Conservation (phyloP, 495 filamentous ascomycete genomes). For the Hypoxylon fuscum region DNA sequence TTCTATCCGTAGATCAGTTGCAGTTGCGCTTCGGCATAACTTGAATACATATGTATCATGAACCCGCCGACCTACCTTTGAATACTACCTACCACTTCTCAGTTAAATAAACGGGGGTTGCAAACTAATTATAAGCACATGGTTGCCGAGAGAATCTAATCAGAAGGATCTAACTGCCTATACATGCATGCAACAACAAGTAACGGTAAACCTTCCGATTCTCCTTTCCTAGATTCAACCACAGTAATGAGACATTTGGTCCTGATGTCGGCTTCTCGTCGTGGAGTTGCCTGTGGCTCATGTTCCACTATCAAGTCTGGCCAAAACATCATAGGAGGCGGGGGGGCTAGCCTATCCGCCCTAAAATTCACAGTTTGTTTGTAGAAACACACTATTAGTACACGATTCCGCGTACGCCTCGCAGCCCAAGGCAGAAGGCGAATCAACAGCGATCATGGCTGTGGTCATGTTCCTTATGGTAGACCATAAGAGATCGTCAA, state of each 20-base stretch:
- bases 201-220: slow-evolving; percentile 15
- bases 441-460: neutral
- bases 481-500: slow-evolving; percentile 3
- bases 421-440: neutral
- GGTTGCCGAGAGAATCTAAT: slow-evolving; percentile 5
- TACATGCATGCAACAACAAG: slow-evolving; percentile 15
- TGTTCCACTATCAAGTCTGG: slow-evolving; percentile 6
- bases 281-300: slow-evolving; percentile 19
- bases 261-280: slow-evolving; percentile 22
- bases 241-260: slow-evolving; percentile 5
- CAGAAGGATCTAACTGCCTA: slow-evolving; percentile 29
- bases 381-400: neutral
- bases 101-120: neutral
- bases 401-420: neutral
- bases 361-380: neutral
- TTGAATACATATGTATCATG: slow-evolving; percentile 6
- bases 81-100: slow-evolving; percentile 20
- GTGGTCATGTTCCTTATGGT: neutral
- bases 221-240: slow-evolving; percentile 21
- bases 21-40: slow-evolving; percentile 19
- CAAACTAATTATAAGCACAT: slow-evolving; percentile 30
- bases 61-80: slow-evolving; percentile 1
- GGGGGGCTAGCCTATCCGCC: neutral
- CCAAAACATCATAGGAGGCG: slow-evolving; percentile 1
- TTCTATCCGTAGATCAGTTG: neutral